Evolutionary conservation across 495 filamentous ascomycete species (phyloP), one percentile per base, ranked within the genome.

Genomic region (Penicillium paradoxum): DNA sequence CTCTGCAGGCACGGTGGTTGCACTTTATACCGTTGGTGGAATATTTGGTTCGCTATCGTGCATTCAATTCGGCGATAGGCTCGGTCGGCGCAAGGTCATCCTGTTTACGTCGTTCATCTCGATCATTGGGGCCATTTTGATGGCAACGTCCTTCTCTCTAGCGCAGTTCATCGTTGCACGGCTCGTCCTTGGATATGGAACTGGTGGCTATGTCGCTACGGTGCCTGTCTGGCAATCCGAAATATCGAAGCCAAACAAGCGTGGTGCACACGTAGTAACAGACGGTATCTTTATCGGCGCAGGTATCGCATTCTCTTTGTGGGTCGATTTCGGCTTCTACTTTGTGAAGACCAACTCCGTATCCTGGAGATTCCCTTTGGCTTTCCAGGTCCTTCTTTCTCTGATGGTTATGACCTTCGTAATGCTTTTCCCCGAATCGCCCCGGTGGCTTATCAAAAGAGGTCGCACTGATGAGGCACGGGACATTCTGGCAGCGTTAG

Each of bases 141-240:
- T 74, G 62, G 73, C 73, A 1, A 74, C 68, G 6, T 58, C 55
- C 24, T 72, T 47, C 53, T 65, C 61, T 45, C 57, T 72, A n/a
- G 49, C 60, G 17, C 66, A 65, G 49, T 71, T 73, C 14, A 64
- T 71, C 62, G 65, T 67, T 51, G 78, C 81, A 38, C 72, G 84
- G 54, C 60, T 79, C 15, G 64, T 85, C 24, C 81, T 83, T 33
- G 83, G 83, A 13, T 71, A 79, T 21, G 83, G 83, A 6, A 86
- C 81, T 7, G 83, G 83, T 32, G 81, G 83, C 17, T 69, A 84
- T 11, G 84, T 83, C 48, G 80, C 80, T 29, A 82, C 84, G 24
- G 77, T 82, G 10, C 83, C 83, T 0, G 83, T 85, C 30, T 85
- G 81, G 73, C 81, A 82, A 46, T 78, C 83, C 0, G 83, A 85